Conservation (phyloP, 768 basidiomycete species). For the Saitozyma podzolica region DNA sequence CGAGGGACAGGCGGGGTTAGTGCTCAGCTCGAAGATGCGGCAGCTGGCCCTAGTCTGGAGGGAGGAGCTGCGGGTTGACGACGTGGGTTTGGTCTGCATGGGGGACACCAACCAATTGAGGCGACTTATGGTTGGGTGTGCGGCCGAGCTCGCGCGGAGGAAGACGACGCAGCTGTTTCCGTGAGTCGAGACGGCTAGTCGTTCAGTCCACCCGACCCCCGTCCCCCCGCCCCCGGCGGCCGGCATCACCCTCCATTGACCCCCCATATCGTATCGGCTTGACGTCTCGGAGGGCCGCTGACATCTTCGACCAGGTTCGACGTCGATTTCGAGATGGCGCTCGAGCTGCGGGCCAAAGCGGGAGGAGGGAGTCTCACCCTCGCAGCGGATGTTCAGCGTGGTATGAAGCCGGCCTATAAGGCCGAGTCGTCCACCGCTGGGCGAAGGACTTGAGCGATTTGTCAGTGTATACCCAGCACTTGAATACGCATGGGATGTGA, state of each 20-base stretch:
- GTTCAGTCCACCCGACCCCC: background rate
- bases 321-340: slow-evolving; percentile 25
- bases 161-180: slow-evolving; percentile 10
- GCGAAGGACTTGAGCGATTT: too few relatives aligned
- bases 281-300: too few relatives aligned
- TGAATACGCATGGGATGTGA: too few relatives aligned
- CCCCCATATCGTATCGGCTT: background rate
- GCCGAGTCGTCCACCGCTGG: too few relatives aligned
- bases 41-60: slow-evolving; percentile 30
- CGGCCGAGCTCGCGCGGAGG: slow-evolving; percentile 1
- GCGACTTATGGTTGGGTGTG: slow-evolving; percentile 30
- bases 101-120: slow-evolving; percentile 8
- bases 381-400: background rate
- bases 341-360: slow-evolving; percentile 24
- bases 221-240: too few relatives aligned
- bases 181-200: slow-evolving; percentile 6
- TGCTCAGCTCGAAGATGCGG: slow-evolving; percentile 2
- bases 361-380: slow-evolving; percentile 2
- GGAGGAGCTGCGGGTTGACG: slow-evolving; percentile 3
- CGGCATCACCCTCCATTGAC: too few relatives aligned
- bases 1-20: slow-evolving; percentile 1
- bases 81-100: slow-evolving; percentile 11
- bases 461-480: too few relatives aligned
- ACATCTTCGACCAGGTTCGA: slow-evolving; percentile 13
- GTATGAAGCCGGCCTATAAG: background rate